phyloP scores from a whole-genome alignment of 148 eudicot genomes.

The Bassia scoparia region DNA sequence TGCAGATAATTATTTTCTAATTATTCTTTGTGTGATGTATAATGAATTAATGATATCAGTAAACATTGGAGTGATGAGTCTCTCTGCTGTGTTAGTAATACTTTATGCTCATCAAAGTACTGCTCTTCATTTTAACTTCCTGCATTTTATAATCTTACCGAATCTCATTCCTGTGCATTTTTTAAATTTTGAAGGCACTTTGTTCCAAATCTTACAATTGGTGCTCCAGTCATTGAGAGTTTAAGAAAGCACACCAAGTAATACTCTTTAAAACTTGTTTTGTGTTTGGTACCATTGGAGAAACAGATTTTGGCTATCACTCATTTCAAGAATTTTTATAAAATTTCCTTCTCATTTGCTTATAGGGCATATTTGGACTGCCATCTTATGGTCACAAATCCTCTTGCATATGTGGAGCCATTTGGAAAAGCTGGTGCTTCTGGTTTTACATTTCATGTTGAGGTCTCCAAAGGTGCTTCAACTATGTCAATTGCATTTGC shows the following conservation, averaged over 20 bases:
- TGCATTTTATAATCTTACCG: background rate
- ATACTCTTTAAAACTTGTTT: constrained; percentile 17
- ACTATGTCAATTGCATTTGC: background rate
- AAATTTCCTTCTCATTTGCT: constrained; percentile 1
- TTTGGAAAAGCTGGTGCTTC: constrained; percentile 98
- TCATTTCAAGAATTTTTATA: background rate
- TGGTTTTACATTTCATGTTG: constrained; percentile 96
- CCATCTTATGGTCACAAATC: constrained; percentile 98
- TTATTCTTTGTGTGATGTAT: no score
- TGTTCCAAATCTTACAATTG: constrained; percentile 92
- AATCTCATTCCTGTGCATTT: background rate
- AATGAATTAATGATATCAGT: no score
- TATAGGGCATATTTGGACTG: constrained; percentile 94
- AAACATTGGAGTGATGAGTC: constrained; percentile 4
- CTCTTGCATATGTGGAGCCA: constrained; percentile 83
- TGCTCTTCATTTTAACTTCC: background rate
- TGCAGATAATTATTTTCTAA: no score
- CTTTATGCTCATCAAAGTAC: background rate
- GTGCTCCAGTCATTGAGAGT: constrained; percentile 95
- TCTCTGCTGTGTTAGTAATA: constrained; percentile 7
- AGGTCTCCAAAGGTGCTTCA: constrained; percentile 66
- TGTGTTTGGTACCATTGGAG: background rate
- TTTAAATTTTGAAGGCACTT: constrained; percentile 68
- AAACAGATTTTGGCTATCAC: background rate
- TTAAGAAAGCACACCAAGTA: constrained; percentile 91